Evolutionary conservation across 805 yeast species (phyloP).

Genomic region (Pichia exigua): DNA sequence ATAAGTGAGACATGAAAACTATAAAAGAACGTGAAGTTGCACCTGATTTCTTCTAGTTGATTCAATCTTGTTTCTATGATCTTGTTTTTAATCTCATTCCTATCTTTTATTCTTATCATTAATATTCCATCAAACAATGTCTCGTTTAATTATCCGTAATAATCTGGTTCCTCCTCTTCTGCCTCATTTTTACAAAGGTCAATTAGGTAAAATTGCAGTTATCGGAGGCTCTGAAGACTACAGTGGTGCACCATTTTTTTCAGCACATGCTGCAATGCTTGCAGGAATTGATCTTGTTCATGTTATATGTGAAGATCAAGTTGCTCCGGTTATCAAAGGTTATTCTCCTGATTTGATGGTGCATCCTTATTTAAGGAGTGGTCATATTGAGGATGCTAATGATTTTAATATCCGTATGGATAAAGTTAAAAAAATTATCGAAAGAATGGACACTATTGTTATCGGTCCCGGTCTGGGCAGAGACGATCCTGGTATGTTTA

Average conservation of each 20-base stretch:
- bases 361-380: slow-evolving; percentile 74
- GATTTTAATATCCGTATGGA: slow-evolving; percentile 39
- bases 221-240: slow-evolving; percentile 95
- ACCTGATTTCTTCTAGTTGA: too few relatives aligned
- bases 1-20: too few relatives aligned
- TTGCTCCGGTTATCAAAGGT: slow-evolving; percentile 73
- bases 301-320: slow-evolving; percentile 73
- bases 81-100: too few relatives aligned
- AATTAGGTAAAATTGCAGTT: slow-evolving; percentile 75
- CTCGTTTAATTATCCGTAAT: slow-evolving; percentile 8
- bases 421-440: slow-evolving; percentile 46
- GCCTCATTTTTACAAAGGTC: slow-evolving; percentile 79
- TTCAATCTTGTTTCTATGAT: too few relatives aligned
- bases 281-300: slow-evolving; percentile 88
- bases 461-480: slow-evolving; percentile 95
- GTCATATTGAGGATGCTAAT: slow-evolving; percentile 16
- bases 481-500: slow-evolving; percentile 52
- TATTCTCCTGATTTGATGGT: slow-evolving; percentile 95
- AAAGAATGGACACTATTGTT: slow-evolving; percentile 71
- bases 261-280: slow-evolving; percentile 76
- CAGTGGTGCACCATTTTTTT: slow-evolving; percentile 94
- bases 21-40: too few relatives aligned
- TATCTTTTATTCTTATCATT: too few relatives aligned
- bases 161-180: slow-evolving; percentile 68
- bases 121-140: background rate